phyloP scores from a whole-genome alignment of 148 eudicot genomes.

The Salicornia ramosissima region DNA sequence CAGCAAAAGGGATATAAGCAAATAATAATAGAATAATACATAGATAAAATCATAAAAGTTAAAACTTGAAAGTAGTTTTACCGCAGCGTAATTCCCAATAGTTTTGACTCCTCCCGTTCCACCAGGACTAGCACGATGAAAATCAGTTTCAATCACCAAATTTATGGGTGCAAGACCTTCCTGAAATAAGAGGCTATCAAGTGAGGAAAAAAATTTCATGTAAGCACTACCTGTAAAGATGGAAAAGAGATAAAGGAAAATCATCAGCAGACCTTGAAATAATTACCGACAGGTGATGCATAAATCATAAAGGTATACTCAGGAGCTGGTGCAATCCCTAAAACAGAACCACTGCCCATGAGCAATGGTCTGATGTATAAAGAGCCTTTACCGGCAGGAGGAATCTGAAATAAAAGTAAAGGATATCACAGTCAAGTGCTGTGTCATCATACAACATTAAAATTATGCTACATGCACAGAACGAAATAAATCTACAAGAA shows the following conservation, averaged over 20 bases:
- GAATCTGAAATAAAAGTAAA: constrained; percentile 49
- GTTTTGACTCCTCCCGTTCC: constrained; percentile 95
- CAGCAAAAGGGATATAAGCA: not conserved
- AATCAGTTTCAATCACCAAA: constrained; percentile 78
- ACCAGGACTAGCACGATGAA: constrained; percentile 97
- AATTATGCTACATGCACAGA: not conserved
- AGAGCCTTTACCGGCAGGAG: constrained; percentile 91
- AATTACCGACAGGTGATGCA: constrained; percentile 94
- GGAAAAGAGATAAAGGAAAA: not conserved
- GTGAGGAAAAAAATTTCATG: constrained; percentile 5
- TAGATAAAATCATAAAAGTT: too few species aligned
- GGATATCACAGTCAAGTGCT: not conserved
- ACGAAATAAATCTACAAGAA: not conserved
- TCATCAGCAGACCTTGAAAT: constrained; percentile 67
- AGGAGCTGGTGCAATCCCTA: constrained; percentile 93
- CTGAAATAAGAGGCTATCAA: constrained; percentile 36
- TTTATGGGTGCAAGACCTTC: constrained; percentile 89
- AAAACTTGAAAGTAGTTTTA: constrained; percentile 30
- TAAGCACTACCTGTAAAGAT: not conserved
- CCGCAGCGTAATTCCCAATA: constrained; percentile 92
- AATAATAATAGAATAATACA: not conserved
- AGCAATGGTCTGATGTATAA: constrained; percentile 83
- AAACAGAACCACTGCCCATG: constrained; percentile 94
- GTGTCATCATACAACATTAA: not conserved
- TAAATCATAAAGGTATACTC: constrained; percentile 88